Base-by-base conservation (phyloP, 2,329 filamentous ascomycete species). In the Emmonsia crescens region DNA sequence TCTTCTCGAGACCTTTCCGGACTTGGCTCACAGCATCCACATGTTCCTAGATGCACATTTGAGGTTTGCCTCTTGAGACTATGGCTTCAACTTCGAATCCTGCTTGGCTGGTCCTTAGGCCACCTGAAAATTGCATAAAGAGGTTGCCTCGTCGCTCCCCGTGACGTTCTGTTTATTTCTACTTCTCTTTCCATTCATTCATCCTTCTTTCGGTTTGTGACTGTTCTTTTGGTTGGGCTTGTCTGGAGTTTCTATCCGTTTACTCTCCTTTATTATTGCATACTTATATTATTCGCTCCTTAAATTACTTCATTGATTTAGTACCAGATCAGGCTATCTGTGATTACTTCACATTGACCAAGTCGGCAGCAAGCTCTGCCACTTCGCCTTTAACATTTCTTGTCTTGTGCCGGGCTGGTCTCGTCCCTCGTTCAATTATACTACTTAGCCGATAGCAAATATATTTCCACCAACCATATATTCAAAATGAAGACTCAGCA, bases 401-500 rank as follows among this genome's bases (percentile, higher is more conserved):
- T 24, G 5, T 46, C 33, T 29, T 51, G 24, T 33, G 31, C 38
- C 58, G 58, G 38, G 58, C 58, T 52, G 58, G 58, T 51, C 58
- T 60, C 58, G 42, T 59, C 57, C 44, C 27, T 31, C 42, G 5
- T 49, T 51, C 14, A 54, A n/a, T 27, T 14, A n/a, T n/a, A 42
- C 36, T 52, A 24, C 38, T 29, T 31, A 24, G 33, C n/a, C 31
- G 10, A 33, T 36, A 31, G 14, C 57, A 31, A 38, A 59, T 33
- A 38, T 38, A 42, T n/a, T 60, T 27, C 14, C 21, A 31, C 40
- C 2, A 5, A 8, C 21, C n/a, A 24, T 54, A 29, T 5, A 52
- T 8, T 57, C 21, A 60, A 52, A 33, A 60, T 60, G 58, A 51
- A 60, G n/a, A 42, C n/a, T 21, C 31, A 42, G 27, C 29, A 60